phyloP scores from a whole-genome alignment of 306 rosid species.

The Sophora flavescens region DNA sequence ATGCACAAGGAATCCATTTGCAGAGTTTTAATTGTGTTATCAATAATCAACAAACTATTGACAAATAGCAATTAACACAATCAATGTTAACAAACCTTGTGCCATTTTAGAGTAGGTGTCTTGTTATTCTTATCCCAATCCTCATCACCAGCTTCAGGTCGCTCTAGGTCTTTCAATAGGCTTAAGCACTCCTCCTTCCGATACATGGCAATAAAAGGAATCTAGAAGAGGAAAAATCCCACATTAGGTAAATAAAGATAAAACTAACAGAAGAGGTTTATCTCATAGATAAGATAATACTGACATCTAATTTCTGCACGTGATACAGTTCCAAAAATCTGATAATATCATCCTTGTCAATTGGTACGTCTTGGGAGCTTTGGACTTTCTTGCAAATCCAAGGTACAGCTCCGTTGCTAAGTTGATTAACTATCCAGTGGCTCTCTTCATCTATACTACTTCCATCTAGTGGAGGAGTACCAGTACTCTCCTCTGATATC shows the following conservation, averaged over 20 bases:
- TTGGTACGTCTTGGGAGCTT: constrained; percentile 55
- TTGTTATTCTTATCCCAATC: constrained; percentile 68
- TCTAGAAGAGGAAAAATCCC: constrained; percentile 52
- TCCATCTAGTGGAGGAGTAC: constrained; percentile 69
- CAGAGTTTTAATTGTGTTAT: neutral
- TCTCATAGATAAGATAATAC: constrained; percentile 51
- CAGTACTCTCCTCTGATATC: constrained; percentile 89
- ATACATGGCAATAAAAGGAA: constrained; percentile 92
- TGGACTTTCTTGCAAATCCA: constrained; percentile 63
- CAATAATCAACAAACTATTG: constrained; percentile 16
- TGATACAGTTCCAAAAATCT: constrained; percentile 92
- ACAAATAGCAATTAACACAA: constrained; percentile 8
- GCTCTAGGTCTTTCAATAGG: constrained; percentile 77
- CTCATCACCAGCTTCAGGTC: constrained; percentile 58
- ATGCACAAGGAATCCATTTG: constrained; percentile 45
- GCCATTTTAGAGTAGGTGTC: constrained; percentile 82
- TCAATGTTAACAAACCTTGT: constrained; percentile 66
- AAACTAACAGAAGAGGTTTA: constrained; percentile 19
- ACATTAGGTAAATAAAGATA: constrained; percentile 38
- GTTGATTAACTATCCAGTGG: constrained; percentile 75
- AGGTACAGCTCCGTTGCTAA: constrained; percentile 66
- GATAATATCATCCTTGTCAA: constrained; percentile 67
- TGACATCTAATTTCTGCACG: constrained; percentile 88
- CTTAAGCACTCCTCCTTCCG: constrained; percentile 94
- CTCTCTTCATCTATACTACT: constrained; percentile 77